Evolutionary conservation across 2,329 filamentous ascomycete genomes (phyloP).

Genomic region (Colletotrichum tabaci): DNA sequence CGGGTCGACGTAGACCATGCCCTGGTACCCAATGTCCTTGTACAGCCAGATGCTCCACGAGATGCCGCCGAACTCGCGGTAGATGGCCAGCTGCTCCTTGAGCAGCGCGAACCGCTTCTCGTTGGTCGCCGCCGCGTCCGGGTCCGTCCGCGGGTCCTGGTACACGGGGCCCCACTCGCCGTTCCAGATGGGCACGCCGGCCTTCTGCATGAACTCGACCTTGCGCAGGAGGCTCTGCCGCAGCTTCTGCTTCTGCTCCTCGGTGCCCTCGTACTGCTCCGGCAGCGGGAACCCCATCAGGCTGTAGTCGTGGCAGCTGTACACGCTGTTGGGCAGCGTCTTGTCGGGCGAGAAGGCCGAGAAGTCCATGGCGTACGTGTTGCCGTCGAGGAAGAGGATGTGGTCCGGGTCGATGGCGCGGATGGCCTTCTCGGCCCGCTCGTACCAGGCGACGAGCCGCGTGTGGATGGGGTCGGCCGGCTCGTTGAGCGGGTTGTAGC

Average conservation of each 20-base stretch:
- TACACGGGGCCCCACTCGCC: constrained; percentile 69
- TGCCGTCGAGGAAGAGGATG: constrained; percentile 61
- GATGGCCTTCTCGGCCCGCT: constrained; percentile 52
- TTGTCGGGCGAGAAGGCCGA: constrained; percentile 56
- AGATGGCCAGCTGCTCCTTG: constrained; percentile 57
- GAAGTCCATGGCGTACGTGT: constrained; percentile 67
- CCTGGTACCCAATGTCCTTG: constrained; percentile 71
- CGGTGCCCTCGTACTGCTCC: constrained; percentile 57
- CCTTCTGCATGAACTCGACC: constrained; percentile 58
- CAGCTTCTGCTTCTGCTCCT: constrained; percentile 60
- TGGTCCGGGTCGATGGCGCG: constrained; percentile 57
- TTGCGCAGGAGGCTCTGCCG: constrained; percentile 58
- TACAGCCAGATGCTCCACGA: constrained; percentile 75
- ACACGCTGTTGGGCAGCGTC: constrained; percentile 64
- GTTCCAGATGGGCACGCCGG: constrained; percentile 63
- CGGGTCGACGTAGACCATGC: constrained; percentile 66
- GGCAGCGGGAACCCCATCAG: constrained; percentile 62
- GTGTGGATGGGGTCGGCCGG: constrained; percentile 46
- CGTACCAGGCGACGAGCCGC: constrained; percentile 54
- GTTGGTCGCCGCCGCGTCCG: constrained; percentile 55
- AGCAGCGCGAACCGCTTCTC: constrained; percentile 58
- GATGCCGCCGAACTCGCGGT: constrained; percentile 54
- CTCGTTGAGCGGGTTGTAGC: constrained; percentile 54
- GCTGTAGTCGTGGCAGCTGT: constrained; percentile 68
- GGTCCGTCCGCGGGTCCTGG: constrained; percentile 56